phyloP scores from a whole-genome alignment of 1,139 yeast genomes.

The Saccharomyces pastorianus region DNA sequence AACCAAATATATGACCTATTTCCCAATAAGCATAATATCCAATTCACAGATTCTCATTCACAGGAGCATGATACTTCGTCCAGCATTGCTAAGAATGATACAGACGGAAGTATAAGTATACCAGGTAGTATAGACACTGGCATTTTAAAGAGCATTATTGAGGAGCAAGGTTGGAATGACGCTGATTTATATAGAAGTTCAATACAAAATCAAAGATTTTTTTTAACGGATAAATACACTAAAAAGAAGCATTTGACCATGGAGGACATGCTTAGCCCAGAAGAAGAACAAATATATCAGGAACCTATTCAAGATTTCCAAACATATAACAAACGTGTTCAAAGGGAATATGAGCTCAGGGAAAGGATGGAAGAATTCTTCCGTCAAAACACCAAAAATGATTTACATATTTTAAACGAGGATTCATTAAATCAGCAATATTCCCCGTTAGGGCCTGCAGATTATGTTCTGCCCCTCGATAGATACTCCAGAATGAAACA shows the following conservation, averaged over 20 bases:
- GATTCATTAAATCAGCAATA: conserved; percentile 12
- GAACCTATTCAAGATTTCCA: conserved; percentile 14
- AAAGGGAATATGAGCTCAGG: conserved; percentile 20
- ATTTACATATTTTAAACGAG: conserved; percentile 16
- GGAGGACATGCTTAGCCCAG: conserved; percentile 5
- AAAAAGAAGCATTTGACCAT: conserved; percentile 6
- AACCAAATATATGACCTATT: conserved; percentile 11
- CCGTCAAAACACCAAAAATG: conserved; percentile 11
- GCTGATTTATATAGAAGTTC: conserved; percentile 15
- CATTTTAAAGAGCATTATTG: conserved; percentile 14
- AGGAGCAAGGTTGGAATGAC: conserved; percentile 16
- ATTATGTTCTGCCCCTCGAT: not conserved
- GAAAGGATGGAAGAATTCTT: conserved; percentile 21
- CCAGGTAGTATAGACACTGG: conserved; percentile 12
- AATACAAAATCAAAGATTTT: conserved; percentile 17
- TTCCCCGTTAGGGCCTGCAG: conserved; percentile 5
- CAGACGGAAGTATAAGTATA: conserved; percentile 2
- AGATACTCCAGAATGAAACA: not conserved
- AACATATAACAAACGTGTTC: conserved; percentile 17
- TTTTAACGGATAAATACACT: conserved; percentile 15
- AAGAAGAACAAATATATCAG: not conserved
- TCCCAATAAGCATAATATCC: conserved; percentile 18
- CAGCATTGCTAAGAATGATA: not conserved
- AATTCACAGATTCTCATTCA: conserved; percentile 5
- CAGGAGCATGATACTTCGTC: not conserved